These are phyloP conservation scores for Halophytophthora polymorphica DNA, from an alignment of 352 stramenopile species.

Conservation along the genomic window DNA sequence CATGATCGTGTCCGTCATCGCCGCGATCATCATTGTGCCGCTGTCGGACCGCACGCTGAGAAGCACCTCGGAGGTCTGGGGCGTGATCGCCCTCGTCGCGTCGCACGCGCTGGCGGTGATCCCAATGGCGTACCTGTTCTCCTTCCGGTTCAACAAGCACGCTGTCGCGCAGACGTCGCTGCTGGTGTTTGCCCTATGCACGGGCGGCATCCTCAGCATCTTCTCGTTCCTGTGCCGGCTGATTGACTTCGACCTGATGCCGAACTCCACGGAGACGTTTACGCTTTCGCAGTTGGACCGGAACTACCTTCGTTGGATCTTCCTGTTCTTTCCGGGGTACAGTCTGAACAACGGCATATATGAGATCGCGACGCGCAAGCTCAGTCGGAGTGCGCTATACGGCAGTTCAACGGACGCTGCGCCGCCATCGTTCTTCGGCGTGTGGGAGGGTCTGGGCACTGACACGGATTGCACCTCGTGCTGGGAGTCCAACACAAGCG, in stretches of 20 bases:
- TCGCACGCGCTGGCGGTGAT: constrained; percentile 47
- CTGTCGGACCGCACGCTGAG: constrained; percentile 31
- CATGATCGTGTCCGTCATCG: constrained; percentile 36
- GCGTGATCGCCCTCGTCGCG: constrained; percentile 36
- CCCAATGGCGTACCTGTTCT: constrained; percentile 64
- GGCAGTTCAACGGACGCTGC: constrained; percentile 19
- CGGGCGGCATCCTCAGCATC: constrained; percentile 63
- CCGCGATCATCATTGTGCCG: constrained; percentile 36
- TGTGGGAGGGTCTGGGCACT: constrained; percentile 45
- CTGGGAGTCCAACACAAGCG: constrained; percentile 34
- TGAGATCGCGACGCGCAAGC: constrained; percentile 67
- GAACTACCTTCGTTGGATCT: constrained; percentile 72
- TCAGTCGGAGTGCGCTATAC: constrained; percentile 50
- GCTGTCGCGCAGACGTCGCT: constrained; percentile 60
- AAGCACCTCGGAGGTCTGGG: constrained; percentile 35
- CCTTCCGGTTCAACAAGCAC: constrained; percentile 57
- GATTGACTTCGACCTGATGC: constrained; percentile 44
- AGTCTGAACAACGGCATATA: constrained; percentile 68
- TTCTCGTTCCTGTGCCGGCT: constrained; percentile 77
- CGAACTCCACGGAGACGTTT: constrained; percentile 28
- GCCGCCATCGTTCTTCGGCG: constrained; percentile 54
- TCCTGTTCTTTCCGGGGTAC: constrained; percentile 69
- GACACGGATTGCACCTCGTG: constrained; percentile 35
- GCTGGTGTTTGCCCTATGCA: constrained; percentile 57
- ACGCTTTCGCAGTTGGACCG: constrained; percentile 58